Base-by-base conservation (phyloP, 2,329 filamentous ascomycete genomes). In the Rosellinia necatrix region DNA sequence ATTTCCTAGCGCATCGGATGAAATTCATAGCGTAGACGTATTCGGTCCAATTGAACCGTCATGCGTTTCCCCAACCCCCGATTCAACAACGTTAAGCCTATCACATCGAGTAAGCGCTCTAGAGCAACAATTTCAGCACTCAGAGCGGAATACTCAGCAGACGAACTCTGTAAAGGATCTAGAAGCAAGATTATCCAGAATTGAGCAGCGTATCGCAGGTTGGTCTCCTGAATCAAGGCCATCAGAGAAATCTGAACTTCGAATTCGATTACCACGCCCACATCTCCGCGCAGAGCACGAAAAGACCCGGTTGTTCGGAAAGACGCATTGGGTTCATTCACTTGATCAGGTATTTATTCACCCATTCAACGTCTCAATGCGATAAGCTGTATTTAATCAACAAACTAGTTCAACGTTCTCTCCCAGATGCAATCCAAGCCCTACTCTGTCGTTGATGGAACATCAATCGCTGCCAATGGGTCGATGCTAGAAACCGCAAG, bases 231-330 rank as follows among this genome's bases (percentile, higher is more conserved):
- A 43, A 12, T 8, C 44, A 35, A 17, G n/a, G 37, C 13, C 30
- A 27, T 21, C 13, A 6, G 27, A 50, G 19, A 53, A 46, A 22
- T 42, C 38, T 13, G 59, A 50, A 9, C 29, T 60, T 22, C 44
- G 37, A 17, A 49, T 64, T 21, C 49, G 40, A 24, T 27, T 60
- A 4, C 62, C 62, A 25, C 53, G 53, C n/a, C 62, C 62, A 13
- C 48, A 63, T 53, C 56, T 64, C 15, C 60, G 62, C 2, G 46
- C 53, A 21, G 62, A 62, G 30, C 34, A 49, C 21, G 62, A 60
- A 25, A 66, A 66, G 25, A 66, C 64, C 2, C 44, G 63, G 34
- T 21, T 65, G 10, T 66, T 66, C 32, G 64, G 64, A 17, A 59
- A 62, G 38, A 49, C 49, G 5, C 64, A 66, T 40, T 66, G 64